Evolutionary conservation across 2,329 filamentous ascomycete species (phyloP).

Genomic region (Talaromyces sp.): DNA sequence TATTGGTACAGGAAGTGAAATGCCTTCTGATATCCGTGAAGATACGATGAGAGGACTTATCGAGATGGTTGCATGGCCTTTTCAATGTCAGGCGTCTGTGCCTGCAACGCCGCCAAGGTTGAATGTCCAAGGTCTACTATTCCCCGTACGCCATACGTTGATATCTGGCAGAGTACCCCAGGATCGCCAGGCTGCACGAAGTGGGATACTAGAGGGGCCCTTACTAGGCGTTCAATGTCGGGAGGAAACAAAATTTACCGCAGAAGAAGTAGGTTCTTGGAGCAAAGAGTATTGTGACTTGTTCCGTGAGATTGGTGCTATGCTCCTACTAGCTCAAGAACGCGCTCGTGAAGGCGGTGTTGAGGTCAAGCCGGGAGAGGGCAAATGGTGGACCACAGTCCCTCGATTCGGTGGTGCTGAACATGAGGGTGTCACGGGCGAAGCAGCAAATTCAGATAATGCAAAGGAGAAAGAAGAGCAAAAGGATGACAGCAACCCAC

Average conservation of each 20-base stretch:
- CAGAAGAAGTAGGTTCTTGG: slow-evolving; percentile 29
- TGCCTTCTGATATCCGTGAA: slow-evolving; percentile 57
- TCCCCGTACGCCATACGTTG: slow-evolving; percentile 57
- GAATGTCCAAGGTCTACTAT: slow-evolving; percentile 48
- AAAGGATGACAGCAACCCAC: slow-evolving; percentile 21
- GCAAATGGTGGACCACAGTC: slow-evolving; percentile 59
- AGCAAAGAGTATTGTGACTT: slow-evolving; percentile 49
- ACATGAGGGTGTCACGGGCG: slow-evolving; percentile 35
- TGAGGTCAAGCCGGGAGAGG: slow-evolving; percentile 52
- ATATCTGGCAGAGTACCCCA: slow-evolving; percentile 53
- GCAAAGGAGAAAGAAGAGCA: slow-evolving; percentile 25
- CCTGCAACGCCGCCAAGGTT: slow-evolving; percentile 49
- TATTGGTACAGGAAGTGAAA: slow-evolving; percentile 54
- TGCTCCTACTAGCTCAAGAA: slow-evolving; percentile 60
- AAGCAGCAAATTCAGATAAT: slow-evolving; percentile 22
- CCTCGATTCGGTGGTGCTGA: slow-evolving; percentile 56
- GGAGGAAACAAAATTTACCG: slow-evolving; percentile 54
- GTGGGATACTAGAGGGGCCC: slow-evolving; percentile 57
- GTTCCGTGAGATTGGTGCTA: slow-evolving; percentile 55
- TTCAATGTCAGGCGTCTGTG: slow-evolving; percentile 52
- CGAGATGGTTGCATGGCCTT: slow-evolving; percentile 57
- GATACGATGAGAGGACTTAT: slow-evolving; percentile 56
- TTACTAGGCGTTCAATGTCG: slow-evolving; percentile 55
- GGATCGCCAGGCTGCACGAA: slow-evolving; percentile 52
- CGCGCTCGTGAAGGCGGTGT: slow-evolving; percentile 53